Evolutionary conservation across 805 yeast species (phyloP), one percentile per base, ranked within the genome.

Genomic region (Monosporozyma siamensis): DNA sequence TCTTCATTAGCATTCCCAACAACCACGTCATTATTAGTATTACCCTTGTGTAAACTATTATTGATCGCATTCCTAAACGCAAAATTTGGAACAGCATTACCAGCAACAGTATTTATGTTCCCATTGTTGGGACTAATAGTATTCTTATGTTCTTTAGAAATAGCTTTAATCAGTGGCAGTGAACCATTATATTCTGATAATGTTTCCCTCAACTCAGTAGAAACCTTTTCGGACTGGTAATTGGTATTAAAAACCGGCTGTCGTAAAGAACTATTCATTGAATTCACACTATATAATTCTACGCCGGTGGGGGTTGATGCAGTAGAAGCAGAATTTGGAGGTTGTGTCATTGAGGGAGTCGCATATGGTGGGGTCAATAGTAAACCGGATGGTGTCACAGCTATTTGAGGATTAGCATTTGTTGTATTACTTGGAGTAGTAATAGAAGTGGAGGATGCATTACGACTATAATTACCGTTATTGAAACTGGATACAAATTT

Each of bases 301-400:
- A 30, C 18, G 6, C 39, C 43, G 18, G 41, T 40, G 24, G 51
- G 46, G 5, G 51, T 48, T 3, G 51, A 44, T 4, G 42, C 35
- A n/a, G 15, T 34, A 6, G 43, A 40, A 3, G 44, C 36, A 8
- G 46, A 38, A 40, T 24, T 42, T 17, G 45, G 31, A 8, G 42
- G 32, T 9, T 39, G 24, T 6, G 43, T 25, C 22, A 38, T 34
- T 25, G 24, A 39, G 12, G 45, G 36, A 17, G 47, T 23, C 39
- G 38, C 45, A 29, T 38, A 48, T 10, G 45, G 50, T 26, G 46
- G 44, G 22, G 45, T 48, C 18, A 39, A 47, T 31, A 39, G 34
- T 6, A 43, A 34, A 3, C 34, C 26, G 6, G 45, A 42, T 3
- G 48, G 49, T 2, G 51, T 47, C 3, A 41, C 36, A 11, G 44